These are phyloP conservation scores for Chrysochromulina parva DNA, from an alignment of 78 protist genomes.

Conservation along the genomic window DNA sequence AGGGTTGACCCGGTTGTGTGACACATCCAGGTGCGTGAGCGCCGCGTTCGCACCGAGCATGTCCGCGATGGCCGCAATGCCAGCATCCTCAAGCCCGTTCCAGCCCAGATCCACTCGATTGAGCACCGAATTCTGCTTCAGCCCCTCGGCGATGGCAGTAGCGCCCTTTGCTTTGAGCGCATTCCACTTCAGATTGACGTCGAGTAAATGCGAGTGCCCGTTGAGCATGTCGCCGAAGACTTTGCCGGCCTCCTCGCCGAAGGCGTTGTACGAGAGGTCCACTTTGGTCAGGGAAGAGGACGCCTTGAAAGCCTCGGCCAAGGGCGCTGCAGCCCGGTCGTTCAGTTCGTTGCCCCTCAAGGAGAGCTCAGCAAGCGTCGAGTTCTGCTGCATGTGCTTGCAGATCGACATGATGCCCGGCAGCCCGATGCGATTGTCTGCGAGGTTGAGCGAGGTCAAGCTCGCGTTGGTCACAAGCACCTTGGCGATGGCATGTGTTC, in stretches of 20 bases:
- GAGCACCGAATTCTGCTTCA: not conserved
- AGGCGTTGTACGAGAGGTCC: not conserved
- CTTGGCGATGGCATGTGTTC: slow-evolving; percentile 51
- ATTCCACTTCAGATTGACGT: not conserved
- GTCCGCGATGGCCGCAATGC: not conserved
- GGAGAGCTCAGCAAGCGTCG: not conserved
- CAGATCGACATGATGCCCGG: not conserved
- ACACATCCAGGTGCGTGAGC: slow-evolving; percentile 11
- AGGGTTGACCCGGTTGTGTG: not conserved
- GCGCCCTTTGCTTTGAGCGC: not conserved
- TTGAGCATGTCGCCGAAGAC: not conserved
- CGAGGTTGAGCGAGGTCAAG: slow-evolving; percentile 51
- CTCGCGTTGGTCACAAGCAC: slow-evolving; percentile 40
- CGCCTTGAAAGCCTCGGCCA: not conserved
- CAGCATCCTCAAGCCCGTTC: not conserved
- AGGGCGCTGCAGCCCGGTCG: not conserved
- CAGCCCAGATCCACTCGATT: not conserved
- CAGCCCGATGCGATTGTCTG: slow-evolving; percentile 21
- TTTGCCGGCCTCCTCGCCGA: not conserved
- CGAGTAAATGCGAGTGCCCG: not conserved
- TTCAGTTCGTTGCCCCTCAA: not conserved
- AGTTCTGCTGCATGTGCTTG: too few relatives aligned
- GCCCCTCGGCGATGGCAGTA: not conserved
- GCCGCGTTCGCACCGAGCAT: not conserved
- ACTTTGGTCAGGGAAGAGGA: not conserved